Evolutionary conservation across 768 basidiomycete genomes (phyloP).

Genomic region (Russula compacta): DNA sequence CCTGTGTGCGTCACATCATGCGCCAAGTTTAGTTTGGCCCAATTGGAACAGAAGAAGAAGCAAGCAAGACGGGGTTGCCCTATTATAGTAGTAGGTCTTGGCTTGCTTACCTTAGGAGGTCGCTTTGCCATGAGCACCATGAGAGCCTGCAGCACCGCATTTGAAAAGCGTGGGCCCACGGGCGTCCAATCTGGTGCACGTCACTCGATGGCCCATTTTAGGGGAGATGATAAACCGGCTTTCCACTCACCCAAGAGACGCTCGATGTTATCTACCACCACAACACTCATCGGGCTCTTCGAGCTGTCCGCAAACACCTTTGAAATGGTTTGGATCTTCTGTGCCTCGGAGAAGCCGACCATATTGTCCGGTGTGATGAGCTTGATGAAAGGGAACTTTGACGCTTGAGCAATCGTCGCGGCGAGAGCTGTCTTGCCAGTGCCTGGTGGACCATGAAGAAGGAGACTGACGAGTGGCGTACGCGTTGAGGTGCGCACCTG

Average conservation of each 20-base stretch:
- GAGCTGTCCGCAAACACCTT: constrained; percentile 94
- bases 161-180: constrained; percentile 94
- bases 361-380: constrained; percentile 92
- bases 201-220: background rate
- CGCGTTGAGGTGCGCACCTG: constrained; percentile 86
- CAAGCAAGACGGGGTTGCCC: background rate
- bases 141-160: constrained; percentile 82
- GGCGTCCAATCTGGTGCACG: constrained; percentile 78
- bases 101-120: constrained; percentile 74
- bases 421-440: constrained; percentile 94
- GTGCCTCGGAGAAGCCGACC: constrained; percentile 90
- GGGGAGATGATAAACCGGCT: background rate
- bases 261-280: constrained; percentile 93
- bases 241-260: constrained; percentile 67
- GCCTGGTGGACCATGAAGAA: constrained; percentile 83
- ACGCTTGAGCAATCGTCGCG: constrained; percentile 86
- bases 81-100: background rate
- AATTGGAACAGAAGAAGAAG: background rate
- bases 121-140: constrained; percentile 80
- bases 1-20: constrained; percentile 29
- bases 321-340: constrained; percentile 85
- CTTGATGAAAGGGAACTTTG: constrained; percentile 97
- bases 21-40: background rate
- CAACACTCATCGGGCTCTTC: constrained; percentile 93
- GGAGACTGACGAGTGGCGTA: constrained; percentile 84